A percentile compares a stretch with the other conserved stretches of the same genome.
Conservation (phyloP, 768 basidiomycete genomes). For the Macrolepiota dolichaula region DNA sequence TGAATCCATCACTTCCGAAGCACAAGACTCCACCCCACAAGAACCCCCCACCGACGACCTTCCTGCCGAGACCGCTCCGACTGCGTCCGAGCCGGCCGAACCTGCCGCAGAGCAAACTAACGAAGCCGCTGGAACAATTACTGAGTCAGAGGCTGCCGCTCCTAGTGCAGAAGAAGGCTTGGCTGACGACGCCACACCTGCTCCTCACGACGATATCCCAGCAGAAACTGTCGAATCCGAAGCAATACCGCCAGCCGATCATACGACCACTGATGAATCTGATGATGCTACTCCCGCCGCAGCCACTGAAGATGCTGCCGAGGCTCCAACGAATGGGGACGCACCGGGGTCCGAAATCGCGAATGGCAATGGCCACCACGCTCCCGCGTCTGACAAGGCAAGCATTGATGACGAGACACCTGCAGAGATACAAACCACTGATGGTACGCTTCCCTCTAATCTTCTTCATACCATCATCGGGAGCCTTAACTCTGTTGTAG, state of each 20-base stretch:
- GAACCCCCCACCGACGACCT: background rate
- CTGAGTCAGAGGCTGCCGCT: background rate
- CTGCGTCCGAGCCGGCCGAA: background rate
- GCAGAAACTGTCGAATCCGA: background rate
- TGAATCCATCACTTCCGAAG: background rate
- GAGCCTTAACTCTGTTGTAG: background rate
- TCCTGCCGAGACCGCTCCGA: background rate
- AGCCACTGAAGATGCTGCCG: background rate
- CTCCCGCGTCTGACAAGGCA: background rate
- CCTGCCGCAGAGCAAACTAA: background rate
- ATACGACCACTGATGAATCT: background rate
- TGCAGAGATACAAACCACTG: background rate
- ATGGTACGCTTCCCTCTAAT: background rate
- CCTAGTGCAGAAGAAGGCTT: background rate
- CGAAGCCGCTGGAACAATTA: background rate
- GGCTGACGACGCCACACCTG: background rate
- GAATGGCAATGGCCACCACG: background rate
- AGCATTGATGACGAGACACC: background rate
- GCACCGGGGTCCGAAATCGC: conserved; percentile 9
- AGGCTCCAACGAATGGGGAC: background rate
- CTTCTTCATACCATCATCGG: background rate
- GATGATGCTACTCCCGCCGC: background rate
- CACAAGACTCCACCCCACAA: background rate
- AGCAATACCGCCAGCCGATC: background rate
- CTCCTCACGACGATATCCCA: background rate